Evolutionary conservation across 306 rosid species (phyloP), one percentile per base, ranked within the genome.

Genomic region (Cicer cuneatum): DNA sequence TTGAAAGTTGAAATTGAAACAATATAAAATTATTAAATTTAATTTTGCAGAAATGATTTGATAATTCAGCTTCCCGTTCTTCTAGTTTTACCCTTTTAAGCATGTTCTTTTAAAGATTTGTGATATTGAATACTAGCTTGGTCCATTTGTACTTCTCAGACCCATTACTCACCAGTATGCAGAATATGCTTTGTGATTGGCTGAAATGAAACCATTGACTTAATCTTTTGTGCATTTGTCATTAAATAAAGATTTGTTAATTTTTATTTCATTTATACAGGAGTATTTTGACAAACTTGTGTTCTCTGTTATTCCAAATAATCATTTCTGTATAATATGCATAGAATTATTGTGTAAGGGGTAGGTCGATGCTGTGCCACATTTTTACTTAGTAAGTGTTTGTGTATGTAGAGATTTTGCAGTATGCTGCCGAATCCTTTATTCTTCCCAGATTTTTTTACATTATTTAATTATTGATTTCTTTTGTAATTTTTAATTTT

Each of bases 401-500:
- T 35, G 35, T 42, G 24, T 66, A 21, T 35, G 45, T 70, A 19
- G 38, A 65, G 16, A 51, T 58, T 79, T 65, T 63, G 29, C 45
- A 37, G 12, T 39, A 39, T 53, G 78, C 48, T 59, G 43, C 58
- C 56, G 71, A 59, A 71, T 43, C 48, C 46, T 42, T 51, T 58
- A 38, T 40, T 35, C 8, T 10, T 4, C 49, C 12, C 10, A n/a
- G 24, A 35, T 7, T 3, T 60, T 40, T 56, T 66, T 52, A 14
- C 12, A 14, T 48, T 61, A n/a, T 35, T 14, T 72, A 72, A 9
- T 29, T 47, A 39, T 65, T 38, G 11, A 7, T 38, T 24, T 49
- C 18, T 72, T 79, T 43, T 67, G 40, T 52, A 51, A 46, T 18
- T 81, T 64, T 81, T 40, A 68, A 56, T 58, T 69, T 42, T 64